Evolutionary conservation across 2,329 filamentous ascomycete genomes (phyloP).

Genomic region (Fusarium lyarnte): DNA sequence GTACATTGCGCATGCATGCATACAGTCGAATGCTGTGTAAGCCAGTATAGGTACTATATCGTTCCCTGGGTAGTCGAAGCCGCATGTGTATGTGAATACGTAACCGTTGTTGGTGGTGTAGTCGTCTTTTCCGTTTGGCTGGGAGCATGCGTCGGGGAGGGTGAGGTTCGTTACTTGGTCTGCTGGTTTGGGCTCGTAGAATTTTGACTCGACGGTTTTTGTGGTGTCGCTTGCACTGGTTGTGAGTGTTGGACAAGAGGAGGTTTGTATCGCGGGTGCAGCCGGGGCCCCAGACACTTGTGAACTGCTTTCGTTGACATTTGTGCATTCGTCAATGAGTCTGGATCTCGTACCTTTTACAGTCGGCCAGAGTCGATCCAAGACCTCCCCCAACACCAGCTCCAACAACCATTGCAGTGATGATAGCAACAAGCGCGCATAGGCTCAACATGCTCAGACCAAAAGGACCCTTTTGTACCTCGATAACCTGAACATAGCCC

Average conservation of each 20-base stretch:
- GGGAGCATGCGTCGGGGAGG: not conserved
- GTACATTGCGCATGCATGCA: conserved; percentile 8
- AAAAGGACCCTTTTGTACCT: not conserved
- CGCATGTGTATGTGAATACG: not conserved
- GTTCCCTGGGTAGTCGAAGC: not conserved
- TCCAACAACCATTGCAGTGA: conserved; percentile 5
- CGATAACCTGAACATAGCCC: not conserved
- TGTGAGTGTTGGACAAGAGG: not conserved
- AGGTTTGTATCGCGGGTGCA: not conserved
- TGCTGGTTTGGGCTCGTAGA: not conserved
- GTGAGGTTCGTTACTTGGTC: conserved; percentile 4
- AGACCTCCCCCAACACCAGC: conserved; percentile 17
- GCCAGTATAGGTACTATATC: conserved; percentile 4
- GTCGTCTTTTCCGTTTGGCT: not conserved
- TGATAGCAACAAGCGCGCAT: not conserved
- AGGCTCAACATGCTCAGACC: not conserved
- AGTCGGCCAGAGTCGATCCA: conserved; percentile 14
- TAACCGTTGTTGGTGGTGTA: not conserved
- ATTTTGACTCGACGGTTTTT: not conserved
- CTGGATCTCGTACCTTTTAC: not conserved
- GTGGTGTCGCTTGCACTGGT: not conserved
- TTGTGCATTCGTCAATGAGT: rapidly evolving
- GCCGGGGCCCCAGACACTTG: rapidly evolving
- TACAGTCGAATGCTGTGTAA: conserved; percentile 5
- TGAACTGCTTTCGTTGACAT: not conserved